Percentiles rank a stretch among this genome's conserved stretches.
phyloP scores from a whole-genome alignment of 441 rosid species.

The Macaranga tanarius region DNA sequence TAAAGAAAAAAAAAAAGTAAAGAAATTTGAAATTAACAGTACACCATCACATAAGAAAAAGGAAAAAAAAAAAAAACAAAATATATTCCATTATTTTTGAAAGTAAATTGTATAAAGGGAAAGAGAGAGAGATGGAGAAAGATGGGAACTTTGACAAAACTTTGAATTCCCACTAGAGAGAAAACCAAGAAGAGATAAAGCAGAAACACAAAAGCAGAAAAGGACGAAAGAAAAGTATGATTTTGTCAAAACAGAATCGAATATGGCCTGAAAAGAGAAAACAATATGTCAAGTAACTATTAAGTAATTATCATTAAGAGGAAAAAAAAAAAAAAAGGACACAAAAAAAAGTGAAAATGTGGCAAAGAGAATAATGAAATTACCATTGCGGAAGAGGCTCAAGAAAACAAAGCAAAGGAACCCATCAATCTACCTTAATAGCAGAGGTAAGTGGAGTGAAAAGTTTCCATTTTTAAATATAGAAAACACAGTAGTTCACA shows the following conservation, averaged over 20 bases:
- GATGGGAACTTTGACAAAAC: conserved; percentile 18
- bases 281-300: conserved; percentile 27
- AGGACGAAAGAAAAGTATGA: conserved; percentile 46
- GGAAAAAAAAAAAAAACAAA: neutral
- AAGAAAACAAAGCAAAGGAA: neutral
- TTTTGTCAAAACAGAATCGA: conserved; percentile 42
- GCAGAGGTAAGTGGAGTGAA: neutral
- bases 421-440: neutral
- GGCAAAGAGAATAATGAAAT: neutral
- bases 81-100: conserved; percentile 9
- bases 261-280: conserved; percentile 21
- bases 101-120: conserved; percentile 3
- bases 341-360: neutral
- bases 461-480: conserved; percentile 4
- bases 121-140: conserved; percentile 11
- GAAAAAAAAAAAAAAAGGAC: neutral
- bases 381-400: neutral
- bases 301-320: conserved; percentile 17
- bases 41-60: conserved; percentile 3
- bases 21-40: conserved; percentile 12
- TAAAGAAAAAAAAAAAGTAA: conserved; percentile 1
- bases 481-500: neutral
- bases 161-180: conserved; percentile 43
- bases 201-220: conserved; percentile 42
- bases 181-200: conserved; percentile 38